Evolutionary conservation across 805 yeast genomes (phyloP).

Genomic region (Jamesozyma spencerorum): DNA sequence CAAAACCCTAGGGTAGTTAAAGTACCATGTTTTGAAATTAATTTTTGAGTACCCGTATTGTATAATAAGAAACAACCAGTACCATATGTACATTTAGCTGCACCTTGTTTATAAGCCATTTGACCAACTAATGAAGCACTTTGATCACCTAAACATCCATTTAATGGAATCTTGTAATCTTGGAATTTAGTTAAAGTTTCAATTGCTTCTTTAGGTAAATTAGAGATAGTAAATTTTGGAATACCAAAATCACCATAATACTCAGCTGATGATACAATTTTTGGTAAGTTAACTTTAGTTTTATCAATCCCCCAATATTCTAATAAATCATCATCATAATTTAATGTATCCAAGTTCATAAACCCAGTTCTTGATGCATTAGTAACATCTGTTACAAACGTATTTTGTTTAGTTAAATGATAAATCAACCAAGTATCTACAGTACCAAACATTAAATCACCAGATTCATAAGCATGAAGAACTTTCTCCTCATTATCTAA

Average conservation of each 20-base stretch:
- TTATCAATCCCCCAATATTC: slow-evolving; percentile 75
- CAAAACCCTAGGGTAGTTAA: slow-evolving; percentile 86
- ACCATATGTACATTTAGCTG: slow-evolving; percentile 93
- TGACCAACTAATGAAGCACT: slow-evolving; percentile 91
- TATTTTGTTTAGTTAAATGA: slow-evolving; percentile 61
- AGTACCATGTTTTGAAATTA: slow-evolving; percentile 70
- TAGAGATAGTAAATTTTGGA: slow-evolving; percentile 40
- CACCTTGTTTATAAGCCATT: slow-evolving; percentile 71
- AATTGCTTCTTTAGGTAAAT: slow-evolving; percentile 43
- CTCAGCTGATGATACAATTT: slow-evolving; percentile 70
- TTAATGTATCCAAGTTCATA: slow-evolving; percentile 66
- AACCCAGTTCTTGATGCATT: slow-evolving; percentile 88
- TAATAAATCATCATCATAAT: slow-evolving; percentile 69
- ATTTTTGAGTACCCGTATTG: slow-evolving; percentile 70
- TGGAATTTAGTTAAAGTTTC: slow-evolving; percentile 44
- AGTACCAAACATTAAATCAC: slow-evolving; percentile 85
- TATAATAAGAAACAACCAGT: slow-evolving; percentile 88
- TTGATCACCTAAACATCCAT: slow-evolving; percentile 92
- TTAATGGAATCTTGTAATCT: slow-evolving; percentile 54
- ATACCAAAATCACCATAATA: slow-evolving; percentile 62
- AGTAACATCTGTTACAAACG: slow-evolving; percentile 77
- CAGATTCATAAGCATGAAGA: slow-evolving; percentile 57
- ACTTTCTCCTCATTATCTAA: slow-evolving; percentile 67
- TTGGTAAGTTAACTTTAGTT: slow-evolving; percentile 55
- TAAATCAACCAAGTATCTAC: slow-evolving; percentile 91